phyloP scores from a whole-genome alignment of 768 basidiomycete genomes.

The Brasilioporus rufonigricans region DNA sequence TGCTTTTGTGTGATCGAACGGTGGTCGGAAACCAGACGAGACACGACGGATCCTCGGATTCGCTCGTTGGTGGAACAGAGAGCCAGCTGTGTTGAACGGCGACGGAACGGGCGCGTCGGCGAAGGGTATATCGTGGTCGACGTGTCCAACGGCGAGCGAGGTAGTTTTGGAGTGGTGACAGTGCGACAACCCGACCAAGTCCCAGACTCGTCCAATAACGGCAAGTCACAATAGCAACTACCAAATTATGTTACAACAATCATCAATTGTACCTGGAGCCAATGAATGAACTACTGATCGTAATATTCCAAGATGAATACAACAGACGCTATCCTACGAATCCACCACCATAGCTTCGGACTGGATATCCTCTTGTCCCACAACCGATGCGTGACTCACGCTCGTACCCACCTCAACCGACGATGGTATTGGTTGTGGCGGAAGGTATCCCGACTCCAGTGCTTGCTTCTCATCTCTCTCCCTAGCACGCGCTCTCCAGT shows the following conservation, averaged over 20 bases:
- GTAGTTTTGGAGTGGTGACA: constrained; percentile 2
- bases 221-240: constrained; percentile 25
- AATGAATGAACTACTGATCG: neutral
- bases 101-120: neutral
- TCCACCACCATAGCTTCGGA: constrained; percentile 21
- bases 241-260: neutral
- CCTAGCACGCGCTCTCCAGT: constrained; percentile 33
- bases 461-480: constrained; percentile 27
- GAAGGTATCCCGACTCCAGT: constrained; percentile 14
- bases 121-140: constrained; percentile 9
- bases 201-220: constrained; percentile 15
- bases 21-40: constrained; percentile 40
- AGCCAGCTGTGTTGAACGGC: constrained; percentile 4
- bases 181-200: constrained; percentile 4
- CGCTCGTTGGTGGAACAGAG: neutral
- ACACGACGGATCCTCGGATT: constrained; percentile 50
- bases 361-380: constrained; percentile 3
- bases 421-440: constrained; percentile 7
- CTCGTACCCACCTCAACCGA: neutral
- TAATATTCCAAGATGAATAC: no score
- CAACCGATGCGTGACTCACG: neutral
- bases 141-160: constrained; percentile 16
- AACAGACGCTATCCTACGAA: neutral
- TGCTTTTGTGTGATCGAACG: constrained; percentile 35
- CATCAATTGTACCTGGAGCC: neutral